Evolutionary conservation across 1,139 yeast species (phyloP), one percentile per base, ranked within the genome.

Genomic region (Debaryomyces coudertii): DNA sequence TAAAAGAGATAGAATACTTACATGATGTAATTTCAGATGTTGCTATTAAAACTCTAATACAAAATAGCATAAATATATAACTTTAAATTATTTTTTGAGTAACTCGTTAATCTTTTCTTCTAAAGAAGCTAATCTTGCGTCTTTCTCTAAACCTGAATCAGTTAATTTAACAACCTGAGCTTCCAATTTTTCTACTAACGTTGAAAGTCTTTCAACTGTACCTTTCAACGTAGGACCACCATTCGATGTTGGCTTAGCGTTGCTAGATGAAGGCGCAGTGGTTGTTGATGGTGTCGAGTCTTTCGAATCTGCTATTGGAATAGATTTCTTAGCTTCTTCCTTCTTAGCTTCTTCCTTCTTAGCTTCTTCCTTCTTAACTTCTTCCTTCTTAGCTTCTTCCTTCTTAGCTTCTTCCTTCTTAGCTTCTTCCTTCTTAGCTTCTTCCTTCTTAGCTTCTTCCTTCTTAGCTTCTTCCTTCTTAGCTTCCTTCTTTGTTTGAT

Each of bases 171-270:
- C 59, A 27, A 86, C 77, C 44, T 83, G 81, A 0, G 68, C 49
- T 58, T 86, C 89, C 45, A 87, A 71, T 37, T 74, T 71, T 9
- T 69, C 69, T 8, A 85, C 89, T 28, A 87, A 65, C 1, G 66
- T 50, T 3, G 86, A 80, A 47, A 87, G 71, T 52, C 77, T 83
- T 52, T 85, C 92, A 27, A 87, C 83, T 1, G 89, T 82, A 6
- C 81, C 85, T 55, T 84, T 84, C 52, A 87, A 71, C 1, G 90
- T 86, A 29, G 85, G 73, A n/a, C 79, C 76, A 18, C 71, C 69
- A 6, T 61, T 54, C 5, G 61, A 53, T 5, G 60, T 44, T 24
- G 75, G 68, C 47, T 71, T 69, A 8, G 65, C 50, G 11, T 65
- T 45, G 11, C n/a, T n/a, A n/a, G n/a, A n/a, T n/a, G n/a, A n/a